These are phyloP conservation scores for Capniomyces stellatus DNA, from an alignment of 371 early-diverging fungal genomes.

Conservation along the genomic window DNA sequence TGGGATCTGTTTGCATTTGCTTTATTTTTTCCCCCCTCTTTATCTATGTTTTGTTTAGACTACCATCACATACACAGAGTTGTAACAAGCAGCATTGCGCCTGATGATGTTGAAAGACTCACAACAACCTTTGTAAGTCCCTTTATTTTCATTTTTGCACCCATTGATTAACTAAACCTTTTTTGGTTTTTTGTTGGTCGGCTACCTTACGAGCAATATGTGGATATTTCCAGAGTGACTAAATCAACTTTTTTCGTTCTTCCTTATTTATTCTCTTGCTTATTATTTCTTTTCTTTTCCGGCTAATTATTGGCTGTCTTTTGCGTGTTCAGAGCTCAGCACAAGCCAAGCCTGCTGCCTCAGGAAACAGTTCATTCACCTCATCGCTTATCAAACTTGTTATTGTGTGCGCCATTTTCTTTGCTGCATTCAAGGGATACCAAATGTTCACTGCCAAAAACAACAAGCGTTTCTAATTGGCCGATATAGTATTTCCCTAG, in stretches of 20 bases:
- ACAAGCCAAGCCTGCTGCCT: too few relatives aligned
- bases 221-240: conserved; percentile 9
- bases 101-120: too few relatives aligned
- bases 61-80: conserved; percentile 22
- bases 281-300: not conserved
- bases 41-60: conserved; percentile 34
- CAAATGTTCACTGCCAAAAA: conserved; percentile 35
- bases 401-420: conserved; percentile 33
- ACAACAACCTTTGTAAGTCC: too few relatives aligned
- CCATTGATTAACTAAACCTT: too few relatives aligned
- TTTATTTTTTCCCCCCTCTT: too few relatives aligned
- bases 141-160: too few relatives aligned
- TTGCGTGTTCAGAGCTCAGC: too few relatives aligned
- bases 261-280: not conserved
- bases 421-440: conserved; percentile 25
- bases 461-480: conserved; percentile 53
- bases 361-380: not conserved
- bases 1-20: too few relatives aligned
- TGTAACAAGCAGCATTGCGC: conserved; percentile 6
- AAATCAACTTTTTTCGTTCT: not conserved
- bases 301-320: too few relatives aligned
- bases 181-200: too few relatives aligned
- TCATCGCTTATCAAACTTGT: conserved; percentile 7
- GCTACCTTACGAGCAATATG: conserved; percentile 5
- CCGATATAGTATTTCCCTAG: too few relatives aligned